Evolutionary conservation across 2,329 filamentous ascomycete species (phyloP), one percentile per base, ranked within the genome.

Genomic region (Colletotrichum theobromicola): DNA sequence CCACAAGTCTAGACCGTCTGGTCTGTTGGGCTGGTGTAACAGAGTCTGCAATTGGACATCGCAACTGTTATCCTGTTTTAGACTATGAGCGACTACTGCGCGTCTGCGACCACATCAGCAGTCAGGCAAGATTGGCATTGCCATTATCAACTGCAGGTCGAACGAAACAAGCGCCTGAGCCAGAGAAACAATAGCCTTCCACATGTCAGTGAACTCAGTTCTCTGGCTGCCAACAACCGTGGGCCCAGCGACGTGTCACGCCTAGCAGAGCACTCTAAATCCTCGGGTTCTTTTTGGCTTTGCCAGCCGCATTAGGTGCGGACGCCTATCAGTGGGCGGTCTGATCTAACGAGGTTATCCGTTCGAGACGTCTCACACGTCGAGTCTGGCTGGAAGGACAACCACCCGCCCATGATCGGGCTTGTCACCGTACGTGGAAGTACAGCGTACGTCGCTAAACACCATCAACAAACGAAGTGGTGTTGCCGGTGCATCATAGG

Each of bases 101-200:
- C 30, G 42, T 28, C 16, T 53, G 30, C 42, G 28, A 55, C 42
- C 28, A 53, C 42, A 50, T 26, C 61, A 55, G 16, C n/a, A 26
- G 60, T 34, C 60, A 37, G 26, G 24, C 57, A 34, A 15, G 57
- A 12, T 30, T 55, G 21, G 37, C 46, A 26, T 15, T 5, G 13
- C 60, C n/a, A 57, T 66, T 15, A n/a, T 65, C 37, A 8, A 15
- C 37, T 63, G n/a, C 55, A 26, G 32, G 46, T 37, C 72, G 72
- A 72, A 74, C 72, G 72, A 72, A 74, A 72, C 72, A 74, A 72
- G 67, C 67, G 72, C 72, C 24, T 32, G 28, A 65, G 67, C 57
- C 16, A 53, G 42, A 58, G 60, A 64, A 15, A 61, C 37, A 72
- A n/a, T 18, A 72, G 28, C 26, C 68, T 72, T 66, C 37, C 72